These are phyloP conservation scores for Sphaerosporella brunnea DNA, from an alignment of 495 filamentous ascomycete species.

Conservation along the genomic window DNA sequence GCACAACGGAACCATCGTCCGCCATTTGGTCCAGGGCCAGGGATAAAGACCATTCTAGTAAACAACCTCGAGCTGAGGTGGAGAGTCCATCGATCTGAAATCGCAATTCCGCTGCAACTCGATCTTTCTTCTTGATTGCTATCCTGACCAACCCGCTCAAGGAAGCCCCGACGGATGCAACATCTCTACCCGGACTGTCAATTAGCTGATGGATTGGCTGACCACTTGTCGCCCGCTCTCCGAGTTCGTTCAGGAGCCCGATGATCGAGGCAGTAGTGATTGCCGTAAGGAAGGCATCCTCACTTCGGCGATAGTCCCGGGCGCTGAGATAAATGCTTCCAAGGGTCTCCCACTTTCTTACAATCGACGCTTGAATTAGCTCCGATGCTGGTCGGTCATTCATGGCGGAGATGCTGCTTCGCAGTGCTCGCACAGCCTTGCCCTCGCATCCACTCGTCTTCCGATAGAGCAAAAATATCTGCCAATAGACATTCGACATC, in stretches of 20 bases:
- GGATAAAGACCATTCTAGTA: conserved; percentile 22
- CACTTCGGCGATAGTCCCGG: conserved; percentile 19
- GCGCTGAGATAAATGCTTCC: conserved; percentile 14
- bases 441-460: conserved; percentile 16
- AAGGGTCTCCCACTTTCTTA: conserved; percentile 19
- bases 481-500: conserved; percentile 23
- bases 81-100: conserved; percentile 20
- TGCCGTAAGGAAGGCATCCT: conserved; percentile 15
- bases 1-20: conserved; percentile 16
- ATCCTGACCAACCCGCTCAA: conserved; percentile 23
- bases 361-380: conserved; percentile 11
- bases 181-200: not conserved
- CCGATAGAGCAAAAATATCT: conserved; percentile 19
- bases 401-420: conserved; percentile 12
- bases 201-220: conserved; percentile 5
- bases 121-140: conserved; percentile 16
- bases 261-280: conserved; percentile 13
- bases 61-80: conserved; percentile 12
- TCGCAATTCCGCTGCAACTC: conserved; percentile 13
- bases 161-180: conserved; percentile 13
- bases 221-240: conserved; percentile 10
- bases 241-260: conserved; percentile 17
- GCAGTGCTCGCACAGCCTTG: conserved; percentile 16
- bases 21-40: conserved; percentile 18
- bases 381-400: conserved; percentile 15